Percentiles rank a stretch among this genome's conserved stretches.
phyloP scores from a whole-genome alignment of 305 asterid species.

The Fraxinus latifolia region DNA sequence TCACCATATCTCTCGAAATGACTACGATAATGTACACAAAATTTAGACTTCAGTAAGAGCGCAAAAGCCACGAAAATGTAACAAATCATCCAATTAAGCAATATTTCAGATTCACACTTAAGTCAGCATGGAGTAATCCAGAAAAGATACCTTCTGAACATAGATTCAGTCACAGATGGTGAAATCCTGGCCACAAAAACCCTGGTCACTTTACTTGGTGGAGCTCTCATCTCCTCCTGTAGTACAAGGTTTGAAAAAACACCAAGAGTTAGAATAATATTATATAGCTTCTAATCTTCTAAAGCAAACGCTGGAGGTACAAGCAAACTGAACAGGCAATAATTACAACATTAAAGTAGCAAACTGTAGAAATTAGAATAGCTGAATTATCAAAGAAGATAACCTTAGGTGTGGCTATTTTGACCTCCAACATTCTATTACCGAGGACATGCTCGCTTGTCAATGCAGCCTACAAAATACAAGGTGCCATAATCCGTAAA shows the following conservation, averaged over 20 bases:
- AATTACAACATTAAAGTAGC: not conserved
- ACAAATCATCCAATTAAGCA: not conserved
- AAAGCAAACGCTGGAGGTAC: not conserved
- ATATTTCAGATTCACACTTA: not conserved
- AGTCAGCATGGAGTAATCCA: not conserved
- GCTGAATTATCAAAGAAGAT: slow-evolving; percentile 9
- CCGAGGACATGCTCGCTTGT: slow-evolving; percentile 83
- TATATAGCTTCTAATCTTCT: slow-evolving; percentile 8
- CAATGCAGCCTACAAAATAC: slow-evolving; percentile 63
- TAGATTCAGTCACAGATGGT: slow-evolving; percentile 79
- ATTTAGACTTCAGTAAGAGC: slow-evolving; percentile 17
- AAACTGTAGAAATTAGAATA: not conserved
- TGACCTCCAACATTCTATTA: slow-evolving; percentile 83
- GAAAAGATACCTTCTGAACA: slow-evolving; percentile 63
- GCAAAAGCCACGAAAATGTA: not conserved
- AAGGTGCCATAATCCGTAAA: not conserved
- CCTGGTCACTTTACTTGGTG: slow-evolving; percentile 88
- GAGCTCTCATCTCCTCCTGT: slow-evolving; percentile 95
- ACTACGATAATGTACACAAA: slow-evolving; percentile 32
- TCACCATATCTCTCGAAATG: slow-evolving; percentile 89
- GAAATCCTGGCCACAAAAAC: slow-evolving; percentile 92
- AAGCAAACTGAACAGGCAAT: not conserved
- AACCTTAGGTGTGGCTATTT: slow-evolving; percentile 98
- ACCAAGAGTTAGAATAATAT: not conserved
- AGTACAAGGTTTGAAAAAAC: not conserved